Percentiles rank a stretch among this genome's conserved stretches.
Evolutionary conservation across 345 rosid genomes (phyloP).

Genomic region (Geranium rotundifolium): DNA sequence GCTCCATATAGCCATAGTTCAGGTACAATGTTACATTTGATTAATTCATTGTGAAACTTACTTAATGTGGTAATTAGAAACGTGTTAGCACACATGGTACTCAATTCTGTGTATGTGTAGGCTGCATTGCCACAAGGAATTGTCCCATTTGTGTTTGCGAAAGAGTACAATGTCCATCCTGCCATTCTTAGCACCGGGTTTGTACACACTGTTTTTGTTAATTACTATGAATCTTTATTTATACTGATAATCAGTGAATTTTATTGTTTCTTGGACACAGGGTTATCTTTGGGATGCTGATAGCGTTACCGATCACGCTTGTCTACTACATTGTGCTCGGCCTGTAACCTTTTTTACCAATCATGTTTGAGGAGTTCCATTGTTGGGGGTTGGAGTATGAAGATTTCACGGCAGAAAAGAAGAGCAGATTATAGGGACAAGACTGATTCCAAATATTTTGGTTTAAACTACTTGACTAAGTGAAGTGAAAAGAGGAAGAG

Average conservation of each 20-base stretch:
- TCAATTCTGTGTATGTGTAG: constrained; percentile 13
- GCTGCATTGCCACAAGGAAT: constrained; percentile 87
- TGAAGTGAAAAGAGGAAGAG: no score
- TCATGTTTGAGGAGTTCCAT: no score
- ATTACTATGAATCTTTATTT: not conserved
- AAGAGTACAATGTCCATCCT: constrained; percentile 83
- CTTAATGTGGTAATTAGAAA: not conserved
- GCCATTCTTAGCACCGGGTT: constrained; percentile 78
- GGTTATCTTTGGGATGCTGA: constrained; percentile 93
- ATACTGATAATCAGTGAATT: not conserved
- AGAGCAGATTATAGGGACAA: no score
- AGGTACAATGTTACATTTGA: constrained; percentile 38
- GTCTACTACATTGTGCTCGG: constrained; percentile 89
- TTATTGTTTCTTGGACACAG: constrained; percentile 26
- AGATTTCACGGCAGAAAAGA: no score
- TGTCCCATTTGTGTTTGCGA: no score
- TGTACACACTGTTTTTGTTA: constrained; percentile 6
- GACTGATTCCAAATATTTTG: no score
- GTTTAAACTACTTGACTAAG: no score
- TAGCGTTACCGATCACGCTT: constrained; percentile 86
- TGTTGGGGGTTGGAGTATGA: no score
- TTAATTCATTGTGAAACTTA: not conserved
- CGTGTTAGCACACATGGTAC: not conserved
- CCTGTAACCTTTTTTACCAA: constrained; percentile 24
- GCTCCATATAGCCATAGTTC: constrained; percentile 81